Conservation (phyloP, 1,284 basidiomycete genomes). For the Fomes fomentarius region DNA sequence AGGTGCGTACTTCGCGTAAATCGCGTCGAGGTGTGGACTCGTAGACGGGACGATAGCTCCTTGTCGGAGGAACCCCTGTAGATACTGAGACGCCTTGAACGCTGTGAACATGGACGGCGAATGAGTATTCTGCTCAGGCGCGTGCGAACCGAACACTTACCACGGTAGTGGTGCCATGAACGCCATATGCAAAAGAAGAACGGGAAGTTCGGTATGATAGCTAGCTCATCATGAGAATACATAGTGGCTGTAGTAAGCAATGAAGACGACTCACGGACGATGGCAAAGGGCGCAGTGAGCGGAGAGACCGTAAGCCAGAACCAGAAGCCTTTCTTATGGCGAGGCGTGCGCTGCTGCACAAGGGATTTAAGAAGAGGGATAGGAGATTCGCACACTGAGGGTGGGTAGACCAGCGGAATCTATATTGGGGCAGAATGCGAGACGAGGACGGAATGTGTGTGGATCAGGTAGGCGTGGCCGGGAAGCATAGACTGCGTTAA, state of each 20-base stretch:
- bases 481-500: constrained; percentile 19
- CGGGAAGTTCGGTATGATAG: constrained; percentile 80
- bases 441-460: background rate
- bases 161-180: constrained; percentile 81
- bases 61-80: constrained; percentile 58
- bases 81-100: constrained; percentile 72
- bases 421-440: constrained; percentile 30
- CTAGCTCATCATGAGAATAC: constrained; percentile 39
- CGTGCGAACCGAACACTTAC: constrained; percentile 40
- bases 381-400: constrained; percentile 52
- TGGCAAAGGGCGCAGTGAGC: constrained; percentile 70
- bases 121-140: no score
- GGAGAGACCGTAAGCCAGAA: constrained; percentile 67
- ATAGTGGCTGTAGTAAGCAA: no score
- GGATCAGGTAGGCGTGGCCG: background rate
- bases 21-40: constrained; percentile 54
- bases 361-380: constrained; percentile 57
- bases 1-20: constrained; percentile 50
- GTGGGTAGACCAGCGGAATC: constrained; percentile 72
- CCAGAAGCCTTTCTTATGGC: constrained; percentile 66
- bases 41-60: constrained; percentile 58
- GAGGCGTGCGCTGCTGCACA: constrained; percentile 57
- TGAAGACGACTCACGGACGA: constrained; percentile 63
- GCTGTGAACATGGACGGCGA: no score
- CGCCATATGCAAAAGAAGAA: constrained; percentile 86